These are phyloP conservation scores for Chlorella vulgaris DNA, from an alignment of 139 green algal species.

Conservation along the genomic window DNA sequence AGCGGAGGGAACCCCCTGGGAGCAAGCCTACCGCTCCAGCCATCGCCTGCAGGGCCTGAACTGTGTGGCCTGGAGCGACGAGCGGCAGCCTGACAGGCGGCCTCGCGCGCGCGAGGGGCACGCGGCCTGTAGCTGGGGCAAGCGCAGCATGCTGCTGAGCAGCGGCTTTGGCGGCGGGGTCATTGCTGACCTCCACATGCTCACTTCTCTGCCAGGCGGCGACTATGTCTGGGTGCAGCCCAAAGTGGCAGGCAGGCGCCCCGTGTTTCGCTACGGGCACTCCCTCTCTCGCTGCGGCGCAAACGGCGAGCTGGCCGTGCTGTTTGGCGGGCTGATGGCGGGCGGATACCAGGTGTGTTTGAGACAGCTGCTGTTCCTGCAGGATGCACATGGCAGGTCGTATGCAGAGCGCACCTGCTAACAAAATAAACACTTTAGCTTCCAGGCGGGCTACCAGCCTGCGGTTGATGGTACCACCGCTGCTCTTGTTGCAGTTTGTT, in stretches of 20 bases:
- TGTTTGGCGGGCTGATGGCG: conserved; percentile 11
- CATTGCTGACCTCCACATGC: not conserved
- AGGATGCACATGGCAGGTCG: not conserved
- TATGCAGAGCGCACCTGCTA: no score
- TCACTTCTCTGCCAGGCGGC: not conserved
- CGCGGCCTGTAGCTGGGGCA: conserved; percentile 13
- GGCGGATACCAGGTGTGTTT: conserved; percentile 5
- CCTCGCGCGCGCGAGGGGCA: conserved; percentile 10
- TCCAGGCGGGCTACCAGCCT: not conserved
- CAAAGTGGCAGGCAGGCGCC: not conserved
- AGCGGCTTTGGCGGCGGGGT: conserved; percentile 21
- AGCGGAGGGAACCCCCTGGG: not conserved
- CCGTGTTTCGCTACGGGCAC: conserved; percentile 8
- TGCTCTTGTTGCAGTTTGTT: not conserved
- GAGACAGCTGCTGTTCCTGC: not conserved
- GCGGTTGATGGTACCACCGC: not conserved
- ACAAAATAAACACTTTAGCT: no score
- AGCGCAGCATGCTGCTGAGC: conserved; percentile 4
- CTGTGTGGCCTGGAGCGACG: conserved; percentile 1
- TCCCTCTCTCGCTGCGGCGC: conserved; percentile 1
- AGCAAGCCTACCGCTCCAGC: not conserved
- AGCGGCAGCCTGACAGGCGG: not conserved
- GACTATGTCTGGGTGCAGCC: conserved; percentile 15
- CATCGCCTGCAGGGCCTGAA: not conserved
- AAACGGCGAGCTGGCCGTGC: not conserved